Base-by-base conservation (phyloP, 2,329 filamentous ascomycete species). In the Alternaria sp. region DNA sequence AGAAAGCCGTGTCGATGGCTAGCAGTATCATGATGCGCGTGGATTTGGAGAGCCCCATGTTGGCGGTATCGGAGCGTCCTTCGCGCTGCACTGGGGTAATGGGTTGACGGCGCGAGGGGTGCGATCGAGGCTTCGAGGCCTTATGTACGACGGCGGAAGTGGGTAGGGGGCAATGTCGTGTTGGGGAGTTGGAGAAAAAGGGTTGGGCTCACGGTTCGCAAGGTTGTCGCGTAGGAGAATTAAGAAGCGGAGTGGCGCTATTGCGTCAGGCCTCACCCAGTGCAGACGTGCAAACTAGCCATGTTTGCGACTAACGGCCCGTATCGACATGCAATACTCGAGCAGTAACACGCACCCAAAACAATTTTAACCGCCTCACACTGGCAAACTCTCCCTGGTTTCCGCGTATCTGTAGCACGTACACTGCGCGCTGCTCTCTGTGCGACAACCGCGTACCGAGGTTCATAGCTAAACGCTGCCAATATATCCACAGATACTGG, bases 1-100 rank as follows among this genome's bases (percentile, higher is more conserved):
- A 97, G 83, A 99, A 99, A 41, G 87, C 85, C 53, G 89, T 85
- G 81, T 98, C 94, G 75, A 99, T 96, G 65, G 83, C 90, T 78
- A 99, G 88, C 86, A 99, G 92, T 78, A 97, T 90, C 81, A 91
- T 87, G 78, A 99, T 98, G 79, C 94, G 89, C 72, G 90, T 92
- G 68, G 91, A 91, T 81, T 99, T 99, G 75, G 94, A 96, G 85
- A 94, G 91, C 66, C 86, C 91, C 93, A 96, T 96, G 67, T 60
- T 59, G 59, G 68, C 69, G 62, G 54, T 65, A 51, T 61, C 57
- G 65, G 30, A 41, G 44, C 57, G 44, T 39, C 32, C 38, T 39
- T 18, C 5, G 26, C 44, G 57, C 46, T 46, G 38, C 34, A 12
- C 34, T 16, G 14, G 52, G 18, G 24, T 20, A 26, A 18, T 36